Conservation (phyloP, 1,284 basidiomycete species). For the Trametes versicolor region DNA sequence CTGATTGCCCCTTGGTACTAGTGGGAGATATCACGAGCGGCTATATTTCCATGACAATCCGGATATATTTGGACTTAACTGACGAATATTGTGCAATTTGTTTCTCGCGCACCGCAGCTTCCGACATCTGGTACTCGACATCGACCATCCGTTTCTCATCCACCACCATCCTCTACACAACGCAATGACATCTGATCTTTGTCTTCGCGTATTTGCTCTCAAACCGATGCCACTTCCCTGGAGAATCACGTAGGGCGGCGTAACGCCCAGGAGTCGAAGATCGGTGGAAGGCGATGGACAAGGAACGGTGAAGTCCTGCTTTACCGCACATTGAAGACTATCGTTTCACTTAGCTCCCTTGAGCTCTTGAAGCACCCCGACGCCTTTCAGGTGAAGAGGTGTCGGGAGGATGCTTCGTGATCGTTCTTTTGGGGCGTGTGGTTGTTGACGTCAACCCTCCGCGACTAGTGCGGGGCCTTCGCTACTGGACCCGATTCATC, state of each 20-base stretch:
- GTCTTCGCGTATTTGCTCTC: neutral
- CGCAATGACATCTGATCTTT: neutral
- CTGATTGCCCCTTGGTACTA: too few relatives aligned
- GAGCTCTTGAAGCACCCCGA: neutral
- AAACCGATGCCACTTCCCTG: neutral
- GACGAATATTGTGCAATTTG: constrained; percentile 8
- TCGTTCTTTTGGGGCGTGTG: neutral
- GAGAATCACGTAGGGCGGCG: neutral
- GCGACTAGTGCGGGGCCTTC: neutral
- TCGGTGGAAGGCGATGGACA: neutral
- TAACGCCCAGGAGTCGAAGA: neutral
- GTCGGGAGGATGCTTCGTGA: neutral
- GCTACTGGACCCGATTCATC: neutral
- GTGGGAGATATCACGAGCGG: too few relatives aligned
- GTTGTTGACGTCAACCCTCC: neutral
- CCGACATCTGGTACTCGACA: neutral
- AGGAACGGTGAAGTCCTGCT: neutral
- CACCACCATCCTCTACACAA: neutral
- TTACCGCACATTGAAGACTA: neutral
- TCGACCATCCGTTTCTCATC: neutral
- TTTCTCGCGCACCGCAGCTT: constrained; percentile 9
- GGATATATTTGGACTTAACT: constrained; percentile 9
- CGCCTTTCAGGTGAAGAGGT: neutral
- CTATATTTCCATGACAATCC: neutral
- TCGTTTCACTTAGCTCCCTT: neutral